These are phyloP conservation scores for Galerina sulciceps DNA, from an alignment of 768 basidiomycete genomes.

Conservation along the genomic window DNA sequence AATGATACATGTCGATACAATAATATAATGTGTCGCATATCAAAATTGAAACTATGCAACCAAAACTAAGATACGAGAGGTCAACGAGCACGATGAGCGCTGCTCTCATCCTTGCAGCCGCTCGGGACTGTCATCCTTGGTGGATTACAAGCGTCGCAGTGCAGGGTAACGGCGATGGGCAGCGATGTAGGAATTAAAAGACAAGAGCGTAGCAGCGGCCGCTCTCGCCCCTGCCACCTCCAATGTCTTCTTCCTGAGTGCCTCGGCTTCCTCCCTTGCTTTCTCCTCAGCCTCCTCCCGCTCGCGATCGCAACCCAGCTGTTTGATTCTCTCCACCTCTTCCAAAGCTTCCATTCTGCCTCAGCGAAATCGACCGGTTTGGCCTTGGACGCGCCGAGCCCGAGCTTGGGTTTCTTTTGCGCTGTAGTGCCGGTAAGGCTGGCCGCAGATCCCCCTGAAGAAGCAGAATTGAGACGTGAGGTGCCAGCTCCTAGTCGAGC, in stretches of 20 bases:
- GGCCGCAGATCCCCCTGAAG: conserved; percentile 36
- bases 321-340: conserved; percentile 90
- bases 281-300: conserved; percentile 85
- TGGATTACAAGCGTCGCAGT: too few species aligned
- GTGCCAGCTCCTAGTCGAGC: conserved; percentile 40
- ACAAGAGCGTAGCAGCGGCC: conserved; percentile 27
- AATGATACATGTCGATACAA: too few species aligned
- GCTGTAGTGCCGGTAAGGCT: conserved; percentile 18
- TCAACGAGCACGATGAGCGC: too few species aligned
- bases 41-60: too few species aligned
- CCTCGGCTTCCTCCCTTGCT: conserved; percentile 64
- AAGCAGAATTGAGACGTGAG: conserved; percentile 42
- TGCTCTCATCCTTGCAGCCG: too few species aligned
- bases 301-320: conserved; percentile 89
- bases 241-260: conserved; percentile 36
- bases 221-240: conserved; percentile 41
- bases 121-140: too few species aligned
- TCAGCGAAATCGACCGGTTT: conserved; percentile 92
- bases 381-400: conserved; percentile 88
- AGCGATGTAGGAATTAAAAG: too few species aligned
- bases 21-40: too few species aligned
- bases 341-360: conserved; percentile 87
- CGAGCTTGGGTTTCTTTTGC: conserved; percentile 71
- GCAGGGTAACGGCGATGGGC: too few species aligned
- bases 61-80: too few species aligned